Evolutionary conservation across 352 stramenopile species (phyloP).

Genomic region (Thraustotheca clavata): DNA sequence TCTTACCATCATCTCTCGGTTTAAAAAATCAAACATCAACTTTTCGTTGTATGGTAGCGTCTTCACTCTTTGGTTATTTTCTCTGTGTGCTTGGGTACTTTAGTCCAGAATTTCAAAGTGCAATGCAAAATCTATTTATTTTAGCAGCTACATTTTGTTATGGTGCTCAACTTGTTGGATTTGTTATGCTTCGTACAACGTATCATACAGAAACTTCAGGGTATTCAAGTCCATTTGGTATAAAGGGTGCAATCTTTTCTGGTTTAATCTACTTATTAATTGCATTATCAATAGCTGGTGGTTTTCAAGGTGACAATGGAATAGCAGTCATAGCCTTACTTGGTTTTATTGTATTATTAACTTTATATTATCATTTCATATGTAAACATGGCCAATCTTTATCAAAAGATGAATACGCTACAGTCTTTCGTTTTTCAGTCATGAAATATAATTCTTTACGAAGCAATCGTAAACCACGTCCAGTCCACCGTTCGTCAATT

Average conservation of each 20-base stretch:
- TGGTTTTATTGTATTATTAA: not conserved
- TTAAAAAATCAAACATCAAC: not conserved
- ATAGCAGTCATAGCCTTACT: not conserved
- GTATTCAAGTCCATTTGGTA: not conserved
- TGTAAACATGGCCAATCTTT: constrained; percentile 1
- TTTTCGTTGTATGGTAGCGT: not conserved
- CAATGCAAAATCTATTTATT: constrained; percentile 6
- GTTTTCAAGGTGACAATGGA: constrained; percentile 16
- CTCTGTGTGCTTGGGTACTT: constrained; percentile 1
- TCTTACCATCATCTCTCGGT: not conserved
- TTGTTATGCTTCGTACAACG: not conserved
- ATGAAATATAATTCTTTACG: constrained; percentile 4
- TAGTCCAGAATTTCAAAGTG: not conserved
- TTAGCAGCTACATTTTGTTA: not conserved
- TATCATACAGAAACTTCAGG: not conserved
- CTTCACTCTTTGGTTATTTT: constrained; percentile 11
- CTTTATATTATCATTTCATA: not conserved
- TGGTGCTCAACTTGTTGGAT: not conserved
- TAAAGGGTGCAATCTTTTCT: not conserved
- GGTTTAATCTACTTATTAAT: not conserved
- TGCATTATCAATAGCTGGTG: not conserved
- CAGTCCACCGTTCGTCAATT: no score
- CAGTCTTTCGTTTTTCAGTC: constrained; percentile 6
- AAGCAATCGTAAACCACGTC: no score
- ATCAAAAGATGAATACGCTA: constrained; percentile 9